A percentile compares a stretch with the other conserved stretches of the same genome.
phyloP scores from a whole-genome alignment of 2,329 filamentous ascomycete species.

The Mycosphaerella sp. region DNA sequence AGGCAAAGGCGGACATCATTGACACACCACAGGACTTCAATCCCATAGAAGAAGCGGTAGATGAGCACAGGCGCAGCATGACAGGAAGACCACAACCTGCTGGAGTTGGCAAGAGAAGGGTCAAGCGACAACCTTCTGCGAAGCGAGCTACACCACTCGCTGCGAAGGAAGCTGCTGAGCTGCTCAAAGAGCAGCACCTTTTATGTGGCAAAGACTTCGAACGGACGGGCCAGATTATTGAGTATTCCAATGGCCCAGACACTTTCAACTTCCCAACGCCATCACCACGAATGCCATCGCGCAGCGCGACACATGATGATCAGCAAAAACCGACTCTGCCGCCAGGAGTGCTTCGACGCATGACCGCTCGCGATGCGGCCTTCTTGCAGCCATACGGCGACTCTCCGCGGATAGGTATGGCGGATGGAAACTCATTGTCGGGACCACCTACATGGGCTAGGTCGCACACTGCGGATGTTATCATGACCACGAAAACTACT shows the following conservation, averaged over 20 bases:
- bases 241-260: constrained; percentile 22
- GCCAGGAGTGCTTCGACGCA: not conserved
- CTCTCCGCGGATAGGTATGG: constrained; percentile 19
- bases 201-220: constrained; percentile 18
- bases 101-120: constrained; percentile 12
- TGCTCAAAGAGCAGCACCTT: constrained; percentile 7
- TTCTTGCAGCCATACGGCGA: constrained; percentile 8
- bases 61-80: constrained; percentile 10
- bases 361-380: constrained; percentile 6
- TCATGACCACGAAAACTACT: constrained; percentile 10
- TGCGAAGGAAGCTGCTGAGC: constrained; percentile 1
- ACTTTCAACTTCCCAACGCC: constrained; percentile 29
- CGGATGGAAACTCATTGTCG: constrained; percentile 22
- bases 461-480: constrained; percentile 20
- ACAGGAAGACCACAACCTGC: constrained; percentile 12
- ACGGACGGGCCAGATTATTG: constrained; percentile 18
- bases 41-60: constrained; percentile 9
- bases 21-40: not conserved
- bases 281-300: constrained; percentile 21
- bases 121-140: constrained; percentile 12
- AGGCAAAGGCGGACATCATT: not conserved
- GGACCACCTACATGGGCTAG: constrained; percentile 22
- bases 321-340: constrained; percentile 4
- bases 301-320: constrained; percentile 18
- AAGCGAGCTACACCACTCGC: not conserved